phyloP scores from a whole-genome alignment of 345 rosid species.

The Leavenworthia alabamica region DNA sequence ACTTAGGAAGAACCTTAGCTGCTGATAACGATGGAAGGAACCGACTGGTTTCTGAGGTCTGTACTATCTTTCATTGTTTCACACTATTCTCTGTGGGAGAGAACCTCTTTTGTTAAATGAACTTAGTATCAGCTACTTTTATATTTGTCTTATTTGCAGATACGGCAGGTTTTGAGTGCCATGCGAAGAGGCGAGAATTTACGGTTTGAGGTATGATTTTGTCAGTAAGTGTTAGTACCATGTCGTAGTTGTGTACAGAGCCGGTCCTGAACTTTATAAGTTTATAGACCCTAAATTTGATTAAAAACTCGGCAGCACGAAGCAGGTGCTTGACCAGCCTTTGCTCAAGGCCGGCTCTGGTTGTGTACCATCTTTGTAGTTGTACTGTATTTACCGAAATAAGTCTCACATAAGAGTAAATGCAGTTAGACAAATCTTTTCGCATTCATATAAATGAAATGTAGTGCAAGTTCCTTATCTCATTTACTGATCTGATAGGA shows the following conservation, averaged over 20 bases:
- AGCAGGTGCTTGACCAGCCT: too few species aligned
- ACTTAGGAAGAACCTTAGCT: conserved; percentile 59
- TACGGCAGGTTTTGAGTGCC: conserved; percentile 82
- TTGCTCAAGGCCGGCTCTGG: too few species aligned
- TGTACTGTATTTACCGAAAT: not conserved
- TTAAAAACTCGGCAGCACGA: too few species aligned
- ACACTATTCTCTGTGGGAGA: not conserved
- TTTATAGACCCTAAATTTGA: too few species aligned
- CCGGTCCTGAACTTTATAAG: too few species aligned
- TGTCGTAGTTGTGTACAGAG: not conserved
- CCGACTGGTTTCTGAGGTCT: conserved; percentile 71
- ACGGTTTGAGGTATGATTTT: conserved; percentile 53
- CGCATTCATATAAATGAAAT: not conserved
- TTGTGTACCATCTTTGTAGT: not conserved
- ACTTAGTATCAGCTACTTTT: not conserved
- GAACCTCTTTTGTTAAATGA: not conserved
- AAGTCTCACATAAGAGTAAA: not conserved
- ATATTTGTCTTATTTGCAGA: conserved; percentile 33
- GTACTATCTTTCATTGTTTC: not conserved
- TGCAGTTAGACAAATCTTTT: not conserved
- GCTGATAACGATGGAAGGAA: conserved; percentile 66
- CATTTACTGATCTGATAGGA: conserved; percentile 43
- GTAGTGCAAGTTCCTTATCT: not conserved
- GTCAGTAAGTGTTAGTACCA: not conserved
- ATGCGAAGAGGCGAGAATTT: conserved; percentile 83